A percentile compares a stretch with the other conserved stretches of the same genome.
Conservation (phyloP, 345 rosid species). For the Eucalyptus regnans region DNA sequence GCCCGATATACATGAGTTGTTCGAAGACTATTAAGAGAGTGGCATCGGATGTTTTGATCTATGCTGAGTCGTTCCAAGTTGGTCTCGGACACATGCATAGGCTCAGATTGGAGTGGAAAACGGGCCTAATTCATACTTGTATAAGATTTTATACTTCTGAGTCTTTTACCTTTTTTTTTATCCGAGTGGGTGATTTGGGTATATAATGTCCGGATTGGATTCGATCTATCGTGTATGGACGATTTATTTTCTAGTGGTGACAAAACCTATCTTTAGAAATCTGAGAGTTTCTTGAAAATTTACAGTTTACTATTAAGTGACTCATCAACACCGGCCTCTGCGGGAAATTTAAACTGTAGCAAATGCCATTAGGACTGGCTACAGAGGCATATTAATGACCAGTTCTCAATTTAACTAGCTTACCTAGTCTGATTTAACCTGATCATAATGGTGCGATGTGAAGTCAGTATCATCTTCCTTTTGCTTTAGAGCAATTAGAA, state of each 20-base stretch:
- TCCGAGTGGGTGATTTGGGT: background rate
- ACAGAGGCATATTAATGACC: background rate
- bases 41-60: background rate
- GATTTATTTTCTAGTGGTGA: too few species aligned
- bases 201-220: background rate
- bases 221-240: background rate
- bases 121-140: background rate
- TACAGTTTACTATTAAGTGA: too few species aligned
- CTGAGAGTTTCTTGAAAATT: too few species aligned
- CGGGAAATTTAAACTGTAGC: background rate
- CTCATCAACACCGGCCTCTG: too few species aligned
- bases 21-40: background rate
- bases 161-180: background rate
- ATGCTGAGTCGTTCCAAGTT: background rate
- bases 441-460: background rate
- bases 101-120: background rate
- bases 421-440: background rate
- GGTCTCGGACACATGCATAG: background rate
- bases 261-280: too few species aligned
- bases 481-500: background rate
- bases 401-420: background rate
- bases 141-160: too few species aligned
- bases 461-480: background rate
- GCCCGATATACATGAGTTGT: background rate
- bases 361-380: background rate